Evolutionary conservation across 306 rosid genomes (phyloP).

Genomic region (Carpinus fangiana): DNA sequence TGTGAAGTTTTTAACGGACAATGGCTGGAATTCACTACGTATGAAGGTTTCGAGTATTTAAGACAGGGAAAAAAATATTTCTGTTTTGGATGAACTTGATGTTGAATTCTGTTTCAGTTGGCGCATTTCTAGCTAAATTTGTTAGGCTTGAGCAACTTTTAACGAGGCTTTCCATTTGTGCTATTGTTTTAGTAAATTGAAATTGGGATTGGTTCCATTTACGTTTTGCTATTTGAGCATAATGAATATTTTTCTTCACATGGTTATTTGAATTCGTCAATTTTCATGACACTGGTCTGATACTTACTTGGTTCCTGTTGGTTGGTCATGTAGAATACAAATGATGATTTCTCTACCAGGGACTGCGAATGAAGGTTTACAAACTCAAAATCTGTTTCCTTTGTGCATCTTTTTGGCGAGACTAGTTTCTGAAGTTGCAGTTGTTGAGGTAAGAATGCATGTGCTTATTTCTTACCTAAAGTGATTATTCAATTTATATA

Average conservation of each 20-base stretch:
- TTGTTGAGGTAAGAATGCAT: slow-evolving; percentile 52
- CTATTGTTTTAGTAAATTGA: background rate
- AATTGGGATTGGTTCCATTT: background rate
- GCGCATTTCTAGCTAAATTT: background rate
- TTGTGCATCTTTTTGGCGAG: slow-evolving; percentile 67
- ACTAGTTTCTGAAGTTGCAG: slow-evolving; percentile 42
- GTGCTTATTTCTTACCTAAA: slow-evolving; percentile 17
- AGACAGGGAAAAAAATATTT: background rate
- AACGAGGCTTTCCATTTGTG: background rate
- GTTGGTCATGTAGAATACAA: slow-evolving; percentile 58
- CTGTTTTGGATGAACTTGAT: background rate
- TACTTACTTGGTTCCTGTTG: slow-evolving; percentile 28
- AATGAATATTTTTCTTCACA: background rate
- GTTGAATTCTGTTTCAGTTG: background rate
- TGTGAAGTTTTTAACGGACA: background rate
- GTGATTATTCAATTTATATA: background rate
- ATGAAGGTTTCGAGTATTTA: background rate
- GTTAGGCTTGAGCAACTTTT: background rate
- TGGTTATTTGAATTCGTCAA: slow-evolving; percentile 13
- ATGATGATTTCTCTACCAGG: slow-evolving; percentile 56
- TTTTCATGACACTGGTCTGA: slow-evolving; percentile 21
- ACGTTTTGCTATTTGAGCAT: background rate
- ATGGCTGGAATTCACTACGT: background rate
- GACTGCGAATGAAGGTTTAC: slow-evolving; percentile 36
- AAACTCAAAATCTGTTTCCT: slow-evolving; percentile 52